Percentiles rank a stretch among this genome's conserved stretches.
Evolutionary conservation across 805 yeast genomes (phyloP).

Genomic region (Barnettozyma californica): DNA sequence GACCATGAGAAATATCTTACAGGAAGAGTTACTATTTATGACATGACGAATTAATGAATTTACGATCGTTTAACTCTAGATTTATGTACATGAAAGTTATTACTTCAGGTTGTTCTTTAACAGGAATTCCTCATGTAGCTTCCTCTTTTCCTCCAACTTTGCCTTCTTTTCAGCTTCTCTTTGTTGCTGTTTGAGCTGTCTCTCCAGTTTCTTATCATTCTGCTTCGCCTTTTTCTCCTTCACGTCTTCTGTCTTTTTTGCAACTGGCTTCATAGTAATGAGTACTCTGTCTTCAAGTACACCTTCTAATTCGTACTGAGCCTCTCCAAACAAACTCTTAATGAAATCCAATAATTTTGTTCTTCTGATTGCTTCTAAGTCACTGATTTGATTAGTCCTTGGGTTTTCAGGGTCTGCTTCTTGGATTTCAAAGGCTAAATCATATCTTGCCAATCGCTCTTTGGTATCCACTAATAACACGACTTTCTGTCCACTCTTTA

Average conservation of each 20-base stretch:
- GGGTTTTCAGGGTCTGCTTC: conserved; percentile 4
- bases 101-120: conserved; percentile 3
- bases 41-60: conserved; percentile 1
- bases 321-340: conserved; percentile 23
- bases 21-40: conserved; percentile 29
- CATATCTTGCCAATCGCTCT: conserved; percentile 15
- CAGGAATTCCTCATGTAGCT: conserved; percentile 10
- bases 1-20: conserved; percentile 24
- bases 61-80: background rate
- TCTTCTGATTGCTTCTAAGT: conserved; percentile 32
- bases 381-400: conserved; percentile 16
- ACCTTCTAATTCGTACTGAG: conserved; percentile 28
- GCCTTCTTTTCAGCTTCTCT: conserved; percentile 23
- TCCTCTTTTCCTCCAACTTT: conserved; percentile 14
- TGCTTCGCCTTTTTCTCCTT: conserved; percentile 7
- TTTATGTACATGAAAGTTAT: conserved; percentile 1
- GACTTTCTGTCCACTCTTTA: conserved; percentile 37
- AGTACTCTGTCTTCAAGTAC: conserved; percentile 21
- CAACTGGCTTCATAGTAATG: conserved; percentile 24
- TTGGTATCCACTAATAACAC: conserved; percentile 38
- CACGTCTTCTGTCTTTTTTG: conserved; percentile 16
- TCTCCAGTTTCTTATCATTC: conserved; percentile 18
- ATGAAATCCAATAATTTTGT: conserved; percentile 28
- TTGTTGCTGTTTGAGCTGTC: conserved; percentile 20
- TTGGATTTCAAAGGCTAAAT: conserved; percentile 7